Evolutionary conservation across 2,329 filamentous ascomycete genomes (phyloP).

Genomic region (Grosmannia serpens): DNA sequence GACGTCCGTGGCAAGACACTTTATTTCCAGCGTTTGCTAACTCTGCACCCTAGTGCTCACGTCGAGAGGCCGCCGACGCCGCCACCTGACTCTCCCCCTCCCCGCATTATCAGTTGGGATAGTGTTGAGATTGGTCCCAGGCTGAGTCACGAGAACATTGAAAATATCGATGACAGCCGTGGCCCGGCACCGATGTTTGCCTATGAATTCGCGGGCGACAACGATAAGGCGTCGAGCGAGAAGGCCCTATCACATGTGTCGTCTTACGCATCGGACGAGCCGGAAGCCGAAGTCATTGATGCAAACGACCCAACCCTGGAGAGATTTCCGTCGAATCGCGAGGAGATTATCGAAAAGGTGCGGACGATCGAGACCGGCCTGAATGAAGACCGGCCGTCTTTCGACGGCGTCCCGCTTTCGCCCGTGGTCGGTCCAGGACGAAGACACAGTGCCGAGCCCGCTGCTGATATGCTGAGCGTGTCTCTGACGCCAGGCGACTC

Average conservation of each 20-base stretch:
- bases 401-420: conserved; percentile 25
- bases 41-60: neutral
- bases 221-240: conserved; percentile 14
- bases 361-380: conserved; percentile 34
- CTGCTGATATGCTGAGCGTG: neutral
- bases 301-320: conserved; percentile 37
- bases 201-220: conserved; percentile 31
- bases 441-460: neutral
- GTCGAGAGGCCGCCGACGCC: conserved; percentile 9
- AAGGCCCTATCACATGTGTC: conserved; percentile 2
- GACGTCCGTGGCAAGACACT: neutral
- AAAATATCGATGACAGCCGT: conserved; percentile 10
- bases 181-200: conserved; percentile 30
- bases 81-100: conserved; percentile 9
- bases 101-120: neutral
- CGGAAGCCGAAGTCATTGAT: conserved; percentile 21
- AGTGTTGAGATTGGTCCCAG: neutral
- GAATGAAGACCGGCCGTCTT: conserved; percentile 25
- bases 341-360: conserved; percentile 32
- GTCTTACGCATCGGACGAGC: neutral
- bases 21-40: neutral
- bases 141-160: conserved; percentile 10
- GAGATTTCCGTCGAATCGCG: conserved; percentile 32
- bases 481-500: neutral
- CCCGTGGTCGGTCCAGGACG: conserved; percentile 23